Percentiles rank a stretch among this genome's conserved stretches.
phyloP scores from a whole-genome alignment of 805 yeast species.

The Wilhelminamyces savonicus region DNA sequence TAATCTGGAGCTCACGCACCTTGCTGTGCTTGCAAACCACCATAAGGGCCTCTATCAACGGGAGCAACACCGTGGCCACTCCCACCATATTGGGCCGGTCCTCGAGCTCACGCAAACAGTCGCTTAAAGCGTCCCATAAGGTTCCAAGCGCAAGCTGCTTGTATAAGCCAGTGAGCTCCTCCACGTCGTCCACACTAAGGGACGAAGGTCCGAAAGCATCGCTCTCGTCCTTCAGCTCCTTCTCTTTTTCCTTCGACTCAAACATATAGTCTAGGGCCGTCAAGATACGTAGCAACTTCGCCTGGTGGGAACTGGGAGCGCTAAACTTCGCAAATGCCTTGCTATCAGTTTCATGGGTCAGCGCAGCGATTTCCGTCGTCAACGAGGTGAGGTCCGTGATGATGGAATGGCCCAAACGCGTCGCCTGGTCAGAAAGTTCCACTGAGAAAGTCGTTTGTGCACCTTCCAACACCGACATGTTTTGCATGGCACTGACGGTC shows the following conservation, averaged over 20 bases:
- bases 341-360: constrained; percentile 39
- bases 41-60: constrained; percentile 87
- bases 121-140: constrained; percentile 81
- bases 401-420: constrained; percentile 48
- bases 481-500: constrained; percentile 74
- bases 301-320: constrained; percentile 77
- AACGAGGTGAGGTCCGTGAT: constrained; percentile 50
- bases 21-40: constrained; percentile 89
- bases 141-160: constrained; percentile 64
- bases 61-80: constrained; percentile 75
- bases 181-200: constrained; percentile 26
- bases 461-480: constrained; percentile 54
- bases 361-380: constrained; percentile 35
- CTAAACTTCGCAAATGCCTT: constrained; percentile 63
- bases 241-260: constrained; percentile 34
- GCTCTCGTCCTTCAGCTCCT: constrained; percentile 7
- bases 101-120: constrained; percentile 59
- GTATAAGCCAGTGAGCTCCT: constrained; percentile 55
- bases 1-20: constrained; percentile 49
- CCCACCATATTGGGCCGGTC: constrained; percentile 41
- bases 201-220: too few species aligned
- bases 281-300: constrained; percentile 75
- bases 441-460: constrained; percentile 61
- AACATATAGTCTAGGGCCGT: constrained; percentile 84
- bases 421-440: constrained; percentile 62